Conservation (phyloP, 768 basidiomycete species). For the Polyporus arcularius region DNA sequence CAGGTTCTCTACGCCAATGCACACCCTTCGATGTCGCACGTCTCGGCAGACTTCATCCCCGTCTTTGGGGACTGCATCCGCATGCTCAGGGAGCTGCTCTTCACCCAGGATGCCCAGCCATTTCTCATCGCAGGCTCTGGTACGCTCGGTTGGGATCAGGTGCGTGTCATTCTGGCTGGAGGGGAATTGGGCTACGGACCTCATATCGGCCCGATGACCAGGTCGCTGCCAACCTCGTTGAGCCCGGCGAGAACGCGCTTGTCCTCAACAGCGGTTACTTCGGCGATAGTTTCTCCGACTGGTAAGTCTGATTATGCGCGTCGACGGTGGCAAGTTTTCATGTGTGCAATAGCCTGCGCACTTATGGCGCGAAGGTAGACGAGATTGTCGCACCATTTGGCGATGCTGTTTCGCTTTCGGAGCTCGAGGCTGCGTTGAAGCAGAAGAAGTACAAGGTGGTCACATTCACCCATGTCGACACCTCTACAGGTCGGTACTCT, state of each 20-base stretch:
- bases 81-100: constrained; percentile 79
- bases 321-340: neutral
- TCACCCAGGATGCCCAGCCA: constrained; percentile 78
- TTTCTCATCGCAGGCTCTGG: constrained; percentile 95
- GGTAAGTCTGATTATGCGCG: constrained; percentile 46
- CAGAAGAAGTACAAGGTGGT: constrained; percentile 84
- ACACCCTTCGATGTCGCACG: constrained; percentile 86
- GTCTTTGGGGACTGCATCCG: constrained; percentile 88
- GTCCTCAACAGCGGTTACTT: constrained; percentile 94
- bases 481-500: constrained; percentile 60
- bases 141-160: constrained; percentile 97
- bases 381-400: constrained; percentile 86
- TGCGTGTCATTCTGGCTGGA: constrained; percentile 28
- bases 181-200: neutral
- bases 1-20: constrained; percentile 93
- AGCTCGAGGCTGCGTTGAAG: constrained; percentile 69
- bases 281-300: constrained; percentile 87
- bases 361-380: constrained; percentile 87
- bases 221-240: constrained; percentile 91
- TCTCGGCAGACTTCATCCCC: constrained; percentile 84
- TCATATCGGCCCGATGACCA: constrained; percentile 30
- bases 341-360: constrained; percentile 59
- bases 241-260: constrained; percentile 73
- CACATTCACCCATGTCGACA: constrained; percentile 95
- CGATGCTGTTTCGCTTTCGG: constrained; percentile 59